Conservation (phyloP, 805 yeast genomes). For the Priceomyces melissophilus region DNA sequence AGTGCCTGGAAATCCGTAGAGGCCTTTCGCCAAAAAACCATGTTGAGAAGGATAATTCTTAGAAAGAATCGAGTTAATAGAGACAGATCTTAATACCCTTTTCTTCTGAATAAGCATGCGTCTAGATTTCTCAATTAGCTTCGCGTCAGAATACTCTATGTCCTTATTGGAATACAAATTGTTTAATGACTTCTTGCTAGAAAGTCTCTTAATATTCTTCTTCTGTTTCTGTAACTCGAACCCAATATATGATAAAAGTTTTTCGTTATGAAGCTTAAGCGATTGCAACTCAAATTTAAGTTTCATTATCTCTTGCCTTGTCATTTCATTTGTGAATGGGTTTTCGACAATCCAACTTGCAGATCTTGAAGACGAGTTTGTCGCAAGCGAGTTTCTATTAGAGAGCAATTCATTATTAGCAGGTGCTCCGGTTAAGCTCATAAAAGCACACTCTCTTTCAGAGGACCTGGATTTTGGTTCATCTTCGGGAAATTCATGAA, state of each 20-base stretch:
- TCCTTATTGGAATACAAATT: conserved; percentile 12
- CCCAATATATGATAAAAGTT: conserved; percentile 54
- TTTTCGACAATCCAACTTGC: conserved; percentile 26
- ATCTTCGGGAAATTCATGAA: conserved; percentile 9
- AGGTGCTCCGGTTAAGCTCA: conserved; percentile 15
- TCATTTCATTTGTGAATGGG: conserved; percentile 20
- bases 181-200: conserved; percentile 33
- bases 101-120: conserved; percentile 43
- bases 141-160: conserved; percentile 51
- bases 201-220: conserved; percentile 37
- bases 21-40: conserved; percentile 13
- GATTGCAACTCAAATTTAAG: conserved; percentile 53
- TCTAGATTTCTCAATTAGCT: conserved; percentile 47
- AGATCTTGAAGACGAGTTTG: conserved; percentile 29
- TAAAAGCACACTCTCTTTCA: conserved; percentile 24
- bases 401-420: conserved; percentile 17
- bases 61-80: conserved; percentile 24
- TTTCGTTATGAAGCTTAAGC: conserved; percentile 52
- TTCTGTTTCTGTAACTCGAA: conserved; percentile 50
- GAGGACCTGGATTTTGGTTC: conserved; percentile 6
- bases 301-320: conserved; percentile 48
- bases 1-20: conserved; percentile 8
- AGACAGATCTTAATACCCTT: conserved; percentile 39
- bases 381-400: conserved; percentile 11
- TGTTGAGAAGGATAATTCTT: conserved; percentile 12